Percentiles rank a stretch among this genome's conserved stretches.
These are phyloP conservation scores for Crithidia brevicula DNA, from an alignment of 208 protist genomes.

Conservation along the genomic window DNA sequence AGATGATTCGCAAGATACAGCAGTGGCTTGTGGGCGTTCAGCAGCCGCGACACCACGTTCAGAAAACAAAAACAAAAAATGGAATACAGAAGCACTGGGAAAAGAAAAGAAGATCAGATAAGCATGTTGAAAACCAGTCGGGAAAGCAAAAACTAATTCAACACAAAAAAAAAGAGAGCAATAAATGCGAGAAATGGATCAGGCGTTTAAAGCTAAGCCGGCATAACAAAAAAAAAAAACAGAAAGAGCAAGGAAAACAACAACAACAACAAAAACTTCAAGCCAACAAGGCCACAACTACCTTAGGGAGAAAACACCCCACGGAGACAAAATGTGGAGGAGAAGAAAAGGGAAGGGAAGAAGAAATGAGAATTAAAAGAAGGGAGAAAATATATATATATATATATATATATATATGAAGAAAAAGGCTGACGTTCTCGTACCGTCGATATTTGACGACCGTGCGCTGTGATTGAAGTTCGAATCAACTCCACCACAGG, in stretches of 20 bases:
- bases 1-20: too few species aligned
- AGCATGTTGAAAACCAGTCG: neutral
- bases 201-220: too few species aligned
- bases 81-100: neutral
- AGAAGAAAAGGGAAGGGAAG: constrained; percentile 3
- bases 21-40: too few species aligned
- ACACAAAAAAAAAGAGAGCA: constrained; percentile 3
- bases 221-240: neutral
- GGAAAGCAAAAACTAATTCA: neutral
- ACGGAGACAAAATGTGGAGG: neutral
- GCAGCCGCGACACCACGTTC: too few species aligned
- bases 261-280: neutral
- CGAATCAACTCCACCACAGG: too few species aligned
- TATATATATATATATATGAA: neutral
- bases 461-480: too few species aligned
- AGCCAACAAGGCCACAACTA: neutral
- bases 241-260: neutral
- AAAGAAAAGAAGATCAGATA: neutral
- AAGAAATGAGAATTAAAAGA: neutral
- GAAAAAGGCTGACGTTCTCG: neutral
- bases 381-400: constrained; percentile 15
- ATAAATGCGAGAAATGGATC: neutral
- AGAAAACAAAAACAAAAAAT: neutral
- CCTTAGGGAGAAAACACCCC: neutral
- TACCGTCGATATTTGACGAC: too few species aligned